These are phyloP conservation scores for Thalassiosira exigua DNA, from an alignment of 352 stramenopile genomes.

Conservation along the genomic window DNA sequence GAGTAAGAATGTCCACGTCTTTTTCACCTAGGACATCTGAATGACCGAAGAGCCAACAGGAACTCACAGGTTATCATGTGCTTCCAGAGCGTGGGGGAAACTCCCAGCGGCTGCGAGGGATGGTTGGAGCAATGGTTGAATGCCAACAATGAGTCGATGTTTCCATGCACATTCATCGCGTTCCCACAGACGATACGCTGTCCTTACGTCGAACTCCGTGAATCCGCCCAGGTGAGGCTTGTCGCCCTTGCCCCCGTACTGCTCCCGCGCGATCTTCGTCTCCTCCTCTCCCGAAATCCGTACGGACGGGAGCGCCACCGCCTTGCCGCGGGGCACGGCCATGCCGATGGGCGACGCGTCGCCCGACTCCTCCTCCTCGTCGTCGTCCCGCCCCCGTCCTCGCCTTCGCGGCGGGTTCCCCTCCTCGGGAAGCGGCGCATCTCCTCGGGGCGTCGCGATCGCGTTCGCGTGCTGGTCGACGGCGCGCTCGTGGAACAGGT, in stretches of 20 bases:
- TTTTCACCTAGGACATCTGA: too few species aligned
- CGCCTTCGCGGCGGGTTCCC: too few species aligned
- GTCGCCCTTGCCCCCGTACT: constrained; percentile 78
- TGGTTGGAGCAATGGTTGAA: too few species aligned
- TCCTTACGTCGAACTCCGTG: constrained; percentile 55
- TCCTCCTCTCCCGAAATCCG: constrained; percentile 25
- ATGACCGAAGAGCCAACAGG: too few species aligned
- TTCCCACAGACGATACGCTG: not conserved
- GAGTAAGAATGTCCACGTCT: too few species aligned
- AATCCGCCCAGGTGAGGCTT: constrained; percentile 73
- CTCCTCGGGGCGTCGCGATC: not conserved
- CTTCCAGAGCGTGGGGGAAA: constrained; percentile 67
- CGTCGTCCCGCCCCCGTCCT: too few species aligned
- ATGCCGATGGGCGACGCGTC: not conserved
- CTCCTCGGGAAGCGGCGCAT: not conserved
- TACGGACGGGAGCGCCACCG: constrained; percentile 52
- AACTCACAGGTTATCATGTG: constrained; percentile 50
- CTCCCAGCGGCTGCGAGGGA: constrained; percentile 24
- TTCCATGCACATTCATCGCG: not conserved
- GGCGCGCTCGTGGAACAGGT: constrained; percentile 9
- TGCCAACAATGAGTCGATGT: too few species aligned
- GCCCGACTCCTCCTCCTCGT: not conserved
- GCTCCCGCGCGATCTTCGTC: constrained; percentile 40
- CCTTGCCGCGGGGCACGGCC: constrained; percentile 26
- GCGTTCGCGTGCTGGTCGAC: not conserved